These are phyloP conservation scores for Waltergamsia citrina DNA, from an alignment of 2,329 filamentous ascomycete genomes.

Conservation along the genomic window DNA sequence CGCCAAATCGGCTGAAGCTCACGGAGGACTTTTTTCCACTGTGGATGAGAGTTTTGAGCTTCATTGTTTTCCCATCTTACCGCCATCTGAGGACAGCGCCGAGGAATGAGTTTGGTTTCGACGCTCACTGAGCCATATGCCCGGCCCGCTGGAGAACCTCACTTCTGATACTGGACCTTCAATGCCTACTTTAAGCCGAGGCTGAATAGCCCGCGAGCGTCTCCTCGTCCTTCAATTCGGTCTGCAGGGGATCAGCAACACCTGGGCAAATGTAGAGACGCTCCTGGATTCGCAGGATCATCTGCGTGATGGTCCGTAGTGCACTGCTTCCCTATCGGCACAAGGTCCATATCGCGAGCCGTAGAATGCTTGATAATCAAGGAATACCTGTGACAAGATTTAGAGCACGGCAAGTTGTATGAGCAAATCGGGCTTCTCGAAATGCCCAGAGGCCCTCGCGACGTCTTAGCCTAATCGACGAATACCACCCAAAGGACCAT, in stretches of 20 bases:
- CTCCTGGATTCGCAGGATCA: neutral
- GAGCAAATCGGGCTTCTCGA: neutral
- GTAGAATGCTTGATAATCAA: slow-evolving; percentile 1
- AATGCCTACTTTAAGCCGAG: slow-evolving; percentile 7
- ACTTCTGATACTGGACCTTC: neutral
- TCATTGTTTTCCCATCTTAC: neutral
- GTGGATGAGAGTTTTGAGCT: too few species aligned
- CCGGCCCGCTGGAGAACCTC: neutral
- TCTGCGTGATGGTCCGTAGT: neutral
- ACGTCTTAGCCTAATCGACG: too few species aligned
- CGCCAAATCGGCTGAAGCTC: neutral
- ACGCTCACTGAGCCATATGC: neutral
- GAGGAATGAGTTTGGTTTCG: slow-evolving; percentile 1
- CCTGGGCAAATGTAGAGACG: neutral
- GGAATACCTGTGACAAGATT: neutral
- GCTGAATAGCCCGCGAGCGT: slow-evolving; percentile 20
- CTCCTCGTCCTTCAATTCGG: slow-evolving; percentile 18
- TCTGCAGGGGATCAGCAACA: slow-evolving; percentile 6
- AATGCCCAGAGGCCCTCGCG: neutral
- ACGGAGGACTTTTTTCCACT: neutral
- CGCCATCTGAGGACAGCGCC: neutral
- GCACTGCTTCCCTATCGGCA: neutral
- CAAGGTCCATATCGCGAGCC: neutral
- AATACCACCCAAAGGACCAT: too few species aligned
- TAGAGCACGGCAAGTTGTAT: neutral